Base-by-base conservation (phyloP, 2,329 filamentous ascomycete genomes). In the Monilinia vaccinii-corymbosi region DNA sequence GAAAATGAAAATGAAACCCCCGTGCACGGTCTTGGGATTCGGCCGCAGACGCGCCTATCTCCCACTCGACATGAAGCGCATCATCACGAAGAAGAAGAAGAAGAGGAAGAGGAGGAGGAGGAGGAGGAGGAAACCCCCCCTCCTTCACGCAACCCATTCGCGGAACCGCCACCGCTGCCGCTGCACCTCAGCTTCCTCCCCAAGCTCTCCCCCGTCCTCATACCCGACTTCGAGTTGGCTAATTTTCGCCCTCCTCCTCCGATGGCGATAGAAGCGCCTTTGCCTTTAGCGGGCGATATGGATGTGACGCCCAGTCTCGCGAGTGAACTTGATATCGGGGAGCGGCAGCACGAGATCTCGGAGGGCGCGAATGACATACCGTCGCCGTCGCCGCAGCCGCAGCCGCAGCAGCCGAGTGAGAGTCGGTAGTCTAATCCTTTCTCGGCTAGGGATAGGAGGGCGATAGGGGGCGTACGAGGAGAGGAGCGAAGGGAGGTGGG, bases 281-380 rank as follows among this genome's bases (percentile, higher is more conserved):
- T n/a, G n/a, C n/a, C n/a, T n/a, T n/a, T n/a, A n/a, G n/a, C n/a
- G n/a, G n/a, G n/a, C n/a, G n/a, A n/a, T n/a, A n/a, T n/a, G n/a
- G n/a, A n/a, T n/a, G n/a, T n/a, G n/a, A n/a, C 36, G 61, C 69
- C 28, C 56, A 69, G 16, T 71, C 66, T 56, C 64, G 65, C 44
- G 64, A 64, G 25, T 62, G 65, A n/a, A 61, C 58, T 14, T 16
- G n/a, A 21, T 45, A 34, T 14, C 11, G 5, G 28, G 7, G 49
- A 40, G 18, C 36, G 34, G 10, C 42, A 49, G 16, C 25, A 14
- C 8, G 42, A 28, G 28, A 50, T 32, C n/a, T n/a, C n/a, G 28
- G 32, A 25, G 34, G 31, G 55, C 31, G n/a, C n/a, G n/a, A n/a
- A n/a, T n/a, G n/a, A n/a, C n/a, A n/a, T n/a, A n/a, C n/a, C n/a